Evolutionary conservation across 2,329 filamentous ascomycete species (phyloP), one percentile per base, ranked within the genome.

Genomic region (Penicillium sumatraense): DNA sequence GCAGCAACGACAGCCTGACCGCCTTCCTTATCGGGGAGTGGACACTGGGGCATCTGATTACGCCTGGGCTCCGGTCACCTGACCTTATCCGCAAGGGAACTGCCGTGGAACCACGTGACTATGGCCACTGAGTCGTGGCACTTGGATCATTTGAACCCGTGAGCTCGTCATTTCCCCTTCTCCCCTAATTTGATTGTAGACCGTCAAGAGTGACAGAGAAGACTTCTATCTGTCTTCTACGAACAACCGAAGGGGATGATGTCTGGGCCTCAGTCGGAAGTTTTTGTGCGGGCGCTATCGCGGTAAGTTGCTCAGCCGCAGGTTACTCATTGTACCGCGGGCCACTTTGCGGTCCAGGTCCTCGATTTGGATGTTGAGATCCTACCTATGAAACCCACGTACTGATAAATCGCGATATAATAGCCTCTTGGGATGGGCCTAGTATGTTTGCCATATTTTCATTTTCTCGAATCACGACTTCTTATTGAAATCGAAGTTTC

Each of bases 351-450:
- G n/a, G n/a, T n/a, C n/a, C n/a, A n/a, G n/a, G n/a, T n/a, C n/a
- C n/a, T 7, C 33, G 4, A 14, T 10, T 18, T 38, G 35, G 18
- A 13, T 41, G 18, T 10, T 14, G 11, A 3, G 35, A 20, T 20
- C 18, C 18, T 53, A 59, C 60, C 27, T 29, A 6, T 6, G 27
- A 42, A 42, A 14, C 40, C 27, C 11, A 14, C 8, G n/a, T 16
- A 27, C 40, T 67, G 51, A 69, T 67, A 54, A 51, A 54, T 51
- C 85, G 29, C 38, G 26, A 83, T 36, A 9, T 9, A 14, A 31
- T 48, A 82, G 79, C 68, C 68, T 89, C 27, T 84, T 90, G 64
- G 89, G 89, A 73, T 92, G 89, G 89, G 76, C 88, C 68, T 93
- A 93, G 78, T 80, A 74, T 64, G 76, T 56, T 27, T 3, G 24